Evolutionary conservation across 73 alveolate genomes (phyloP).

Genomic region (Paramecium octaurelia): DNA sequence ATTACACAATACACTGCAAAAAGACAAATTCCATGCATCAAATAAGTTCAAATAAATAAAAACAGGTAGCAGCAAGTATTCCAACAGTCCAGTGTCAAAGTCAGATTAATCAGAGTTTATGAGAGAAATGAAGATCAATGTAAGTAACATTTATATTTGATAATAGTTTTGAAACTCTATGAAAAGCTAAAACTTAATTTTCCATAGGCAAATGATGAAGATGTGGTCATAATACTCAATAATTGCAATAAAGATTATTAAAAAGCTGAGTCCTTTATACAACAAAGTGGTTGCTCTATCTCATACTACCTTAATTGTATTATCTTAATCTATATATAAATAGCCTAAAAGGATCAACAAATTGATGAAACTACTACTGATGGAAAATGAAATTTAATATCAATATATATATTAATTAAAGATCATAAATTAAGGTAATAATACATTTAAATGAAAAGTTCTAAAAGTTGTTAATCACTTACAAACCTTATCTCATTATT

Average conservation of each 20-base stretch:
- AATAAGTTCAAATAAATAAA: neutral
- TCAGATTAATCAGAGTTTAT: neutral
- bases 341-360: neutral
- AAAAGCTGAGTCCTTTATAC: neutral
- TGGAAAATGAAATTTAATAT: neutral
- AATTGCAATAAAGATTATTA: neutral
- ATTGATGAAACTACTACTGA: neutral
- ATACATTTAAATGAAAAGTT: neutral
- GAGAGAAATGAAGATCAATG: neutral
- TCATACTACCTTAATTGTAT: neutral
- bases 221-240: neutral
- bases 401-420: neutral
- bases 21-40: neutral
- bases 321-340: neutral
- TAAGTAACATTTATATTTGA: neutral
- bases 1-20: neutral
- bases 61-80: neutral
- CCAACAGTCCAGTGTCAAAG: neutral
- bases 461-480: neutral
- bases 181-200: neutral
- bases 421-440: neutral
- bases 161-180: neutral
- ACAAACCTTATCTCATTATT: neutral
- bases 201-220: slow-evolving; percentile 28
- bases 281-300: neutral